Base-by-base conservation (phyloP, 371 early-diverging fungal genomes). In the Fennellomyces sp. region DNA sequence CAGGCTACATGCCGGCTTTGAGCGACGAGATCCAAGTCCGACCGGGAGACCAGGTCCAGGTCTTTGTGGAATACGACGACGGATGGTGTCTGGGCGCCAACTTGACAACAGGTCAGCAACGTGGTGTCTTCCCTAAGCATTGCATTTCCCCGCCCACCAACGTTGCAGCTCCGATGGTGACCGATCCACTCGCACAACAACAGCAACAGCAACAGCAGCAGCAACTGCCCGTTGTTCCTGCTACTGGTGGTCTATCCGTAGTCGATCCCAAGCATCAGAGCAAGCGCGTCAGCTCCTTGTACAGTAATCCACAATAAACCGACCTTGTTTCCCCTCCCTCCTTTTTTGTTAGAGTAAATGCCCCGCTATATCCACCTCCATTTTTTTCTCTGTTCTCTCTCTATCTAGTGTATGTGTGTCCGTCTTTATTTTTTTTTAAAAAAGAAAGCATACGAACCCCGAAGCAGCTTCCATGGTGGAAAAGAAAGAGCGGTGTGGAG, bases 111-210 rank as follows among this genome's bases (percentile, higher is more conserved):
- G 64, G 64, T 39, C 47, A 48, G 8, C 55, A 42, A 26, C 60
- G 55, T 29, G 86, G 86, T 12, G 83, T 83, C 2, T 82, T 86
- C 73, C 86, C 86, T 6, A 71, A 77, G 36, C 80, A 80, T 52
- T 83, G 84, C 52, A 35, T 64, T 30, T 35, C 52, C 2, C 59
- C 65, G 19, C 65, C 59, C 5, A 31, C 56, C 2, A 26, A 51
- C 29, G 36, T 17, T 12, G 23, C 45, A 10, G 23, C 45, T 15
- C n/a, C 45, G 1, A 45, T 25, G 10, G 21, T 25, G 45, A 45
- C 21, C 21, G 45, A 45, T 45, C 45, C 45, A 45, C 45, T 45
- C n/a, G 5, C 35, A 33, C n/a, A 23, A 2, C 31, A 21, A 23
- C 45, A 52, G 27, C 55, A 23, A 17, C 62, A 55, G 17, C 41